Percentiles rank a stretch among this genome's conserved stretches.
phyloP scores from a whole-genome alignment of 2,329 filamentous ascomycete species.

The Ceratocystis huliohia region DNA sequence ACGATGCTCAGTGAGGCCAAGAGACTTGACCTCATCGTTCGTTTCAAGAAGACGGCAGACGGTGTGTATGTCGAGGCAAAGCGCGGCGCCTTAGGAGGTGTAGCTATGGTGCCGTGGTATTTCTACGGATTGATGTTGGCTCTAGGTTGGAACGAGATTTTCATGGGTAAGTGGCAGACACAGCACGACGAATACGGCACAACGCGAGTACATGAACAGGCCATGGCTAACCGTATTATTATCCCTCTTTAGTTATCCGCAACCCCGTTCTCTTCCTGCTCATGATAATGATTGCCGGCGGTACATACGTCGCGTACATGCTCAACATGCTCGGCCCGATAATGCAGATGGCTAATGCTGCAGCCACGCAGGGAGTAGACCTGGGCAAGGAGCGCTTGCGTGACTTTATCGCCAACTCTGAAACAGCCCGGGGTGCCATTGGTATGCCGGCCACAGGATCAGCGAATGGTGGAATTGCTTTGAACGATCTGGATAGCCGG shows the following conservation, averaged over 20 bases:
- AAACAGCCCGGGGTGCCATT: slow-evolving; percentile 71
- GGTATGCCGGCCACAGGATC: slow-evolving; percentile 47
- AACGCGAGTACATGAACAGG: neutral
- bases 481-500: slow-evolving; percentile 48
- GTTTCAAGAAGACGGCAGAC: slow-evolving; percentile 97
- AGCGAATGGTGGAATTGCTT: slow-evolving; percentile 32
- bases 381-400: slow-evolving; percentile 85
- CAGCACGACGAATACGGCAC: neutral
- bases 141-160: slow-evolving; percentile 96
- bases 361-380: slow-evolving; percentile 71
- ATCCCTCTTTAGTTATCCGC: slow-evolving; percentile 54
- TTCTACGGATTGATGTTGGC: slow-evolving; percentile 84
- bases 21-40: slow-evolving; percentile 76
- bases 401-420: slow-evolving; percentile 79
- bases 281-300: slow-evolving; percentile 61
- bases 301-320: slow-evolving; percentile 78
- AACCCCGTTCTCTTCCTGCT: slow-evolving; percentile 91
- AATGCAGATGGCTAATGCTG: slow-evolving; percentile 86
- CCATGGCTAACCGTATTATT: neutral
- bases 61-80: slow-evolving; percentile 98
- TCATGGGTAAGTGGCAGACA: slow-evolving; percentile 56
- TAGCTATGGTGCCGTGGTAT: slow-evolving; percentile 86
- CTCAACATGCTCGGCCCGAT: slow-evolving; percentile 95
- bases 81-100: slow-evolving; percentile 85
- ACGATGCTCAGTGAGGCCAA: slow-evolving; percentile 84